Conservation (phyloP, 768 basidiomycete genomes). For the Russula sp. region DNA sequence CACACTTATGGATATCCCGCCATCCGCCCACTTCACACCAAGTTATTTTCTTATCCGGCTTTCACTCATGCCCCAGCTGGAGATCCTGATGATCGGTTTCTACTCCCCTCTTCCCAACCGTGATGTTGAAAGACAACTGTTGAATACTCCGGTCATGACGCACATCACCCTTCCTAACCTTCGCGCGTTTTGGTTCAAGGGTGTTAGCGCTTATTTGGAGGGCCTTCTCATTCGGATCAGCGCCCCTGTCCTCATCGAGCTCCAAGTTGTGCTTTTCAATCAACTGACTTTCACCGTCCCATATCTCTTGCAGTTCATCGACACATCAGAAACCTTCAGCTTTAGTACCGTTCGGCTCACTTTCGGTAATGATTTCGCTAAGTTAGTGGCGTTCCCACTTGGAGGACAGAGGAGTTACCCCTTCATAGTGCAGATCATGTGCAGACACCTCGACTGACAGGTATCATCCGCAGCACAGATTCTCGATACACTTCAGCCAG, state of each 20-base stretch:
- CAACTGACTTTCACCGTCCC: neutral
- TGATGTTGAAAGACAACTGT: neutral
- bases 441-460: neutral
- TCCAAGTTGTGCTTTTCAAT: neutral
- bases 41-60: neutral
- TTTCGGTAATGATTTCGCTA: neutral
- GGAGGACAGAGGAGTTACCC: too few species aligned
- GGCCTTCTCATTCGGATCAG: neutral
- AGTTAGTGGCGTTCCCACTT: too few species aligned
- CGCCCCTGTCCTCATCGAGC: neutral
- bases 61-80: neutral
- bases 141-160: neutral
- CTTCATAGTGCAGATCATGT: too few species aligned
- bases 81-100: neutral
- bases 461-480: neutral
- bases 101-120: neutral
- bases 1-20: neutral
- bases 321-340: neutral
- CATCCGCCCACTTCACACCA: neutral
- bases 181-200: neutral
- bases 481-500: neutral
- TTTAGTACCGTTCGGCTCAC: neutral
- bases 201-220: neutral
- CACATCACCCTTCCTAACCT: neutral
- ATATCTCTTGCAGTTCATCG: neutral